Conservation (phyloP, 2,329 filamentous ascomycete genomes). For the Ceratocystis huliohia region DNA sequence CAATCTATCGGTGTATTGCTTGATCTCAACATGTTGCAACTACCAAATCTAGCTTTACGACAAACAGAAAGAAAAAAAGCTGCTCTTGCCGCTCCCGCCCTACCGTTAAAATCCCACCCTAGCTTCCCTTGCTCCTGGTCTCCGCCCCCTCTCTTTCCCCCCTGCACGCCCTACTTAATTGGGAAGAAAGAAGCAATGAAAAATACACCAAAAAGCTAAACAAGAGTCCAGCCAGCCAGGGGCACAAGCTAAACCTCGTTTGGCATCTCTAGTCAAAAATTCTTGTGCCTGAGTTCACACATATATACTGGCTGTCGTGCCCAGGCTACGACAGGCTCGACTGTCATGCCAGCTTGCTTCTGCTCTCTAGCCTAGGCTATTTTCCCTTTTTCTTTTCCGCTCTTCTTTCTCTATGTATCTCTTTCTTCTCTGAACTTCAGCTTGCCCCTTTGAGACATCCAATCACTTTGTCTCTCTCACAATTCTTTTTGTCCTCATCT, state of each 20-base stretch:
- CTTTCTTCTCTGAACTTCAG: too few relatives aligned
- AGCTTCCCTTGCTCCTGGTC: neutral
- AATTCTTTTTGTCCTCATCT: neutral
- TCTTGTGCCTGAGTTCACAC: conserved; percentile 11
- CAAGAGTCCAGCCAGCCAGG: neutral
- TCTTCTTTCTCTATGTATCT: neutral
- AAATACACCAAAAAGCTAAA: neutral
- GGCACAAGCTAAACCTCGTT: conserved; percentile 17
- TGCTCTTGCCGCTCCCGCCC: conserved; percentile 10
- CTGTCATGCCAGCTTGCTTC: too few relatives aligned
- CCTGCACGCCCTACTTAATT: neutral
- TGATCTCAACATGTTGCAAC: neutral
- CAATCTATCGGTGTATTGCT: neutral
- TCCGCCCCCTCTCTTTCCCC: conserved; percentile 1
- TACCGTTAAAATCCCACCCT: conserved; percentile 14
- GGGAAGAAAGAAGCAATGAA: neutral
- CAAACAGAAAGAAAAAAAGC: neutral
- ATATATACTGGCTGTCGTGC: conserved; percentile 10
- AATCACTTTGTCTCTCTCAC: neutral
- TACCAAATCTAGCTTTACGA: neutral
- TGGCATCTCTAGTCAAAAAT: conserved; percentile 12
- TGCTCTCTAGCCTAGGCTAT: neutral
- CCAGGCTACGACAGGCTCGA: neutral
- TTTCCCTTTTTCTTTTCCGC: neutral
- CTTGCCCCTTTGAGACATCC: neutral